Evolutionary conservation across 2,329 filamentous ascomycete species (phyloP), one percentile per base, ranked within the genome.

Genomic region (Talaromyces rugulosus): DNA sequence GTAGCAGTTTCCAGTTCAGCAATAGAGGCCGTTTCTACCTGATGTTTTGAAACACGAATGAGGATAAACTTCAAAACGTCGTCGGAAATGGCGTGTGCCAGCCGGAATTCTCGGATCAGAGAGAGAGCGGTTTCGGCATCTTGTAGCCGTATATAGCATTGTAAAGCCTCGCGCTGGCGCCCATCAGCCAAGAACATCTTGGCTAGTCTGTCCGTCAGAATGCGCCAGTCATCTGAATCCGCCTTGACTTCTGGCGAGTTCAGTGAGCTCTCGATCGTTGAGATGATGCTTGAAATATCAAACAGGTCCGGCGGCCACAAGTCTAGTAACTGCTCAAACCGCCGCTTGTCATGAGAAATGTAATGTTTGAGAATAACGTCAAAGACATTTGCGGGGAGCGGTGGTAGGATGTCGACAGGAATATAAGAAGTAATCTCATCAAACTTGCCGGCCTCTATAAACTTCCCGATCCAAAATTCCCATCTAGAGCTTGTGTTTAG

Each of bases 381-480:
- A 73, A 97, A 99, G 23, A 96, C 87, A 11, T 89, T 85, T 0
- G 88, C 87, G 0, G 92, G 88, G 12, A 99, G 82, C 0, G 91
- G 89, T 7, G 93, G 93, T 31, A 85, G 85, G 72, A 96, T 83
- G n/a, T 87, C 86, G 1, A 85, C 87, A 0, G 95, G 95, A 33
- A 99, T 90, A 69, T 89, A 88, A 40, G 89, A 84, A 5, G 90
- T 89, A 64, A 99, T 96, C 68, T 96, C 93, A 72, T 97, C 91
- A 68, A 96, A 92, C 70, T 88, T 92, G 66, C 91, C 85, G 2
- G 90, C 89, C 47, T 92, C 89, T 7, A 92, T 91, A 77, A 99
- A 99, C 0, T 86, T 89, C 86, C 90, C 96, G 5, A 96, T 89
- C 92, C 94, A 98, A 69, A 96, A 91, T 77, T 98, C 93, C 95